phyloP scores from a whole-genome alignment of 2,329 filamentous ascomycete genomes.

The Nigrospora sphaerica region DNA sequence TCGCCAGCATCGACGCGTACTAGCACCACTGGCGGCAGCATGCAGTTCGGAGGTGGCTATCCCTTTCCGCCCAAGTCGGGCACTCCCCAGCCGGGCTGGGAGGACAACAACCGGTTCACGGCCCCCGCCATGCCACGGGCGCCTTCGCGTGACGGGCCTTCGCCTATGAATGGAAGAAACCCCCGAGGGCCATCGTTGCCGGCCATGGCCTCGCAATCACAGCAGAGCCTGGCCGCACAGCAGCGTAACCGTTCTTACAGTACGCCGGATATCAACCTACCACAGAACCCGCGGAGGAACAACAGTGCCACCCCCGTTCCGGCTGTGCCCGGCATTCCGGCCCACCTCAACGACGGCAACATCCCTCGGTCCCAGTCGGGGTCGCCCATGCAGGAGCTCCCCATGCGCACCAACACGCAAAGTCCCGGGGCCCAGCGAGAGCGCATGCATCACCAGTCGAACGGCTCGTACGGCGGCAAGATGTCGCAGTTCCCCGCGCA shows the following conservation, averaged over 20 bases:
- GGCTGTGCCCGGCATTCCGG: conserved; percentile 68
- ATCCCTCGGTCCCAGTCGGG: conserved; percentile 76
- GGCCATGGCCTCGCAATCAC: conserved; percentile 51
- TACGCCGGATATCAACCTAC: conserved; percentile 84
- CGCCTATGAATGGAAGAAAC: conserved; percentile 54
- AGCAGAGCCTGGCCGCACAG: conserved; percentile 52
- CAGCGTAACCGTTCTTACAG: conserved; percentile 84
- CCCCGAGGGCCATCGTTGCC: conserved; percentile 75
- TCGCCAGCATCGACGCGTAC: conserved; percentile 71
- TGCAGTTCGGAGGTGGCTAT: conserved; percentile 52
- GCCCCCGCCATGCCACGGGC: conserved; percentile 79
- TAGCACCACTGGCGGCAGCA: conserved; percentile 61
- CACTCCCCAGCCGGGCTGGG: conserved; percentile 61
- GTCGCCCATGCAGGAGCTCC: conserved; percentile 65
- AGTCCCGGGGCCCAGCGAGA: conserved; percentile 63
- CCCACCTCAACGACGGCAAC: conserved; percentile 57
- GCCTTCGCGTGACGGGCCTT: conserved; percentile 69
- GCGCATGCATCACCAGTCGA: conserved; percentile 42
- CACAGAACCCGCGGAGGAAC: conserved; percentile 48
- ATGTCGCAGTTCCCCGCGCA: conserved; percentile 52
- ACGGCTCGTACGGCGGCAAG: conserved; percentile 40
- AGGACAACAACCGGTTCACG: conserved; percentile 75
- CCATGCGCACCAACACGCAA: conserved; percentile 61
- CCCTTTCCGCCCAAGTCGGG: conserved; percentile 66
- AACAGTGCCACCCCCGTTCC: conserved; percentile 53